Conservation (phyloP, 2,329 filamentous ascomycete species). For the Byssoonygena ceratinophila region DNA sequence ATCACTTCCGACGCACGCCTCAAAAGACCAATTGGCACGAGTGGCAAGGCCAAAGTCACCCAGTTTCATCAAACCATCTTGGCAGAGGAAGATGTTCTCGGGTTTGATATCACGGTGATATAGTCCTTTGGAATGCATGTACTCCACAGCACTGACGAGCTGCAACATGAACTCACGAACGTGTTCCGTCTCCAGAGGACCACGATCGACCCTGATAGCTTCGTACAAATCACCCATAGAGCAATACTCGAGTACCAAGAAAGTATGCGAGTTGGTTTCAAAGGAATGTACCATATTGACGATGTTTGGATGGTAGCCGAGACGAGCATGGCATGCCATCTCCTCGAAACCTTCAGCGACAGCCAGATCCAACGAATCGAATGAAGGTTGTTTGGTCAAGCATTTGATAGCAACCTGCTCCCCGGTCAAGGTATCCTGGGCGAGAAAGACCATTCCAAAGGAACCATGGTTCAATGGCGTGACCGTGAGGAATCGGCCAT, state of each 20-base stretch:
- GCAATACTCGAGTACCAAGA: conserved; percentile 91
- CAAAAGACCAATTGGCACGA: conserved; percentile 77
- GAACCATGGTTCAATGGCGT: conserved; percentile 96
- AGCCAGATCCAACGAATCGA: conserved; percentile 53
- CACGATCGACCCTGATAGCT: conserved; percentile 79
- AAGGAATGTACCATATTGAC: conserved; percentile 88
- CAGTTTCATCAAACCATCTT: conserved; percentile 83
- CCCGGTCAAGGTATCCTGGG: conserved; percentile 64
- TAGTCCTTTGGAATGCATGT: conserved; percentile 81
- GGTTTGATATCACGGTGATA: conserved; percentile 99
- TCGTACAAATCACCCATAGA: conserved; percentile 93
- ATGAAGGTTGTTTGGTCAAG: conserved; percentile 67
- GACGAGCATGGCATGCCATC: conserved; percentile 60
- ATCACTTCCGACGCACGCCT: conserved; percentile 90
- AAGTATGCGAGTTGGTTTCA: conserved; percentile 81
- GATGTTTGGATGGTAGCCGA: conserved; percentile 76
- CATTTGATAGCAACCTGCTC: conserved; percentile 91
- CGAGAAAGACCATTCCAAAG: conserved; percentile 97
- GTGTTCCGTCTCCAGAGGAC: conserved; percentile 88
- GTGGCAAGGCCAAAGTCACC: conserved; percentile 94
- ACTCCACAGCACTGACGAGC: conserved; percentile 77
- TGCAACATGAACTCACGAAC: conserved; percentile 96
- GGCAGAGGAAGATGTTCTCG: conserved; percentile 92
- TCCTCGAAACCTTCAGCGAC: conserved; percentile 61
- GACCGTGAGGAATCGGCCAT: conserved; percentile 81